Evolutionary conservation across 1,284 basidiomycete species (phyloP).

Genomic region (Puccinia polysora): DNA sequence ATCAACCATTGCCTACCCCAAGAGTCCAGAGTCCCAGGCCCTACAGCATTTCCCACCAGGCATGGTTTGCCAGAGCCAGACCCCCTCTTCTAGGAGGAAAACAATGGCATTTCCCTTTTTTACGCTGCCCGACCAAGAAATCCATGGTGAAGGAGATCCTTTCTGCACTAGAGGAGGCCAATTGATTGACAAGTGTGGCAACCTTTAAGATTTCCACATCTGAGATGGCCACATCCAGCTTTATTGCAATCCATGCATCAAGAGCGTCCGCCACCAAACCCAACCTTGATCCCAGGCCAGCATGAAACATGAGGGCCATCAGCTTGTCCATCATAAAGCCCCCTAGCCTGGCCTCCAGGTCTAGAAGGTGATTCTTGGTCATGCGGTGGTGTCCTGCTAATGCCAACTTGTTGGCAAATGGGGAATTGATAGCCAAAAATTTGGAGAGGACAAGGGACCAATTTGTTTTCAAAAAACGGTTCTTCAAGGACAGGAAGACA

Average conservation of each 20-base stretch:
- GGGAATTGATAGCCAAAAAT: no score
- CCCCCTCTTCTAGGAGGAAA: not conserved
- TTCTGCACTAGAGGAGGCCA: no score
- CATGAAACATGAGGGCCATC: not conserved
- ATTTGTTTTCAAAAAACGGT: not conserved
- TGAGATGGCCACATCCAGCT: not conserved
- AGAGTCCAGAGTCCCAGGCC: not conserved
- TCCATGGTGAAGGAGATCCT: no score
- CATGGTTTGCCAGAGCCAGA: not conserved
- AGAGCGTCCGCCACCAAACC: not conserved
- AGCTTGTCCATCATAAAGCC: not conserved
- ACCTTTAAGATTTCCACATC: no score
- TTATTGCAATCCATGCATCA: not conserved
- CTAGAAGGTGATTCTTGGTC: not conserved
- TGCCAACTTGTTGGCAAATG: no score
- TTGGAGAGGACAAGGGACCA: not conserved
- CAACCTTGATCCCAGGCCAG: not conserved
- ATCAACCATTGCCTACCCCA: not conserved
- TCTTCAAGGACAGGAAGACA: not conserved
- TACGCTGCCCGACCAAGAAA: not conserved
- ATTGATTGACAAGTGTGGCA: no score
- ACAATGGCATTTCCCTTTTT: no score
- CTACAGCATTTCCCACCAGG: not conserved
- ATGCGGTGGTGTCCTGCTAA: no score
- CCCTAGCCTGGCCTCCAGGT: constrained; percentile 2